Base-by-base conservation (phyloP, 2,329 filamentous ascomycete species). In the Cytospora leucostoma region DNA sequence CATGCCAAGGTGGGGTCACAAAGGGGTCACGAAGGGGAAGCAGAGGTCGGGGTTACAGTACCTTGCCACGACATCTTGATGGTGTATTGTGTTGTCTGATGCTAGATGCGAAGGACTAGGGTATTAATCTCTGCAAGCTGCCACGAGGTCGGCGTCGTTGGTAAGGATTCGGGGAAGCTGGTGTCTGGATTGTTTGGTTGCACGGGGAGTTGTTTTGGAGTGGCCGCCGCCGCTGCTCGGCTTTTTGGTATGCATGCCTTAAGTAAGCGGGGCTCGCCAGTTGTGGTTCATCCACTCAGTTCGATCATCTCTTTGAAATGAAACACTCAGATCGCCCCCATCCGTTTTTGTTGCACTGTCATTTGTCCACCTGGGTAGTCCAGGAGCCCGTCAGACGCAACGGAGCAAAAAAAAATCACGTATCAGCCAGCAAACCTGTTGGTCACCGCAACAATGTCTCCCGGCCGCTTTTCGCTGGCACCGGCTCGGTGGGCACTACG, bases 21-120 rank as follows among this genome's bases (percentile, higher is more conserved):
- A 67, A 68, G 68, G 67, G 62, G 58, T 59, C 70, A 68, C 66
- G 65, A 67, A 50, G 47, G 34, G 35, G 47, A 27, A 55, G 58
- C 3, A 38, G 34, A 21, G 32, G 19, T 50, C n/a, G 40, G n/a
- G 35, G 51, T 15, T 55, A 73, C 38, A 34, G 19, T 66, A 91
- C 89, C 86, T 88, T 92, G 88, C 88, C 88, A 90, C 78, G 88
- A 90, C 88, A 91, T 89, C 74, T 71, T 85, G 73, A 65, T 68
- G 69, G 54, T 51, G 32, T 19, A 35, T 51, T 57, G 56, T 56
- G 64, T 62, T 54, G 33, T 55, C 60, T 56, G 60, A 64, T 63
- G 64, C 19, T 60, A 57, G 57, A 66, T 60, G 62, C 59, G 56
- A 34, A 59, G 47, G 66, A 37, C 38, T 60, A 60, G 53, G 34